Conservation (phyloP, 2,329 filamentous ascomycete species). For the Rachicladosporium sp. region DNA sequence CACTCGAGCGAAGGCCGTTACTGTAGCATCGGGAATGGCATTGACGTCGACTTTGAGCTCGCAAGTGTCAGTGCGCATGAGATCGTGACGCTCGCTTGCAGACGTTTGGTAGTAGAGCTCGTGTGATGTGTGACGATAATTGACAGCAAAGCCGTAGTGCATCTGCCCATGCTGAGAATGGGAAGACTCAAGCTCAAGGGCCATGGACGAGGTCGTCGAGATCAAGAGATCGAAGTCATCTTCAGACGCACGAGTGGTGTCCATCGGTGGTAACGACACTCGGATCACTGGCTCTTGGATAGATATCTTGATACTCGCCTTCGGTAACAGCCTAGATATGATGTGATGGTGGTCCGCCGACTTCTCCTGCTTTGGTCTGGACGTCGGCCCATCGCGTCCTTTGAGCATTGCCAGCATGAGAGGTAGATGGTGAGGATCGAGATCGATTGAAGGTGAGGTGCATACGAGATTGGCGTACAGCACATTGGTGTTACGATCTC, state of each 20-base stretch:
- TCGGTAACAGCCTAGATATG: constrained; percentile 82
- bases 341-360: constrained; percentile 44
- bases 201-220: constrained; percentile 85
- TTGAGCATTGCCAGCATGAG: constrained; percentile 67
- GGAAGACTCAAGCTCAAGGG: constrained; percentile 88
- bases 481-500: constrained; percentile 87
- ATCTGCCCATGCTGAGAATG: constrained; percentile 73
- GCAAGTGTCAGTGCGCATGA: constrained; percentile 76
- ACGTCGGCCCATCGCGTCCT: constrained; percentile 8
- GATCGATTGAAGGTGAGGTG: constrained; percentile 86
- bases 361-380: constrained; percentile 1
- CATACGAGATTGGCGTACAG: constrained; percentile 92
- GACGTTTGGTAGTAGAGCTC: constrained; percentile 90
- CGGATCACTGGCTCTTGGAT: constrained; percentile 92
- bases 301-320: constrained; percentile 87
- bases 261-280: constrained; percentile 72
- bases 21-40: constrained; percentile 73
- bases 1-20: constrained; percentile 65
- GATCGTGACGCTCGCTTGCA: constrained; percentile 67
- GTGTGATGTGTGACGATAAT: constrained; percentile 72
- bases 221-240: constrained; percentile 93
- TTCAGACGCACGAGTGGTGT: constrained; percentile 39
- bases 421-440: constrained; percentile 84
- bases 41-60: constrained; percentile 78
- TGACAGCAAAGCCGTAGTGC: constrained; percentile 76